phyloP scores from a whole-genome alignment of 352 stramenopile genomes.

The Elongisporangium prolatum region DNA sequence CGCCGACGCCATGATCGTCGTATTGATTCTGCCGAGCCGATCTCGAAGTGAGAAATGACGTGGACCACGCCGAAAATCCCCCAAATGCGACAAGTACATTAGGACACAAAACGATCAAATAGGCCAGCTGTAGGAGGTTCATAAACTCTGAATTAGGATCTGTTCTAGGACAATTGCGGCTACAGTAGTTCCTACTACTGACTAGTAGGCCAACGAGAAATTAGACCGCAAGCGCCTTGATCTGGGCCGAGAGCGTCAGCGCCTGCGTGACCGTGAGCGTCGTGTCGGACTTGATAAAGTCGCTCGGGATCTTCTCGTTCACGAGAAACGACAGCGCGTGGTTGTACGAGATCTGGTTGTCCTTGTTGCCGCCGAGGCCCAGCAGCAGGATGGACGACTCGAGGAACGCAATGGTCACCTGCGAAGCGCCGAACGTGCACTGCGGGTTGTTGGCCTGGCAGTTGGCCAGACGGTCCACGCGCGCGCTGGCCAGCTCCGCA shows the following conservation, averaged over 20 bases:
- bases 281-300: constrained; percentile 30
- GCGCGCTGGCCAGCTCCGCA: constrained; percentile 19
- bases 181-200: background rate
- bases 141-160: too few species aligned
- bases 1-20: constrained; percentile 58
- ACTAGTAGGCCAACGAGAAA: background rate
- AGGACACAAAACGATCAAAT: background rate
- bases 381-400: constrained; percentile 30
- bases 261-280: constrained; percentile 29
- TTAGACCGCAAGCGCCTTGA: constrained; percentile 28
- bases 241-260: constrained; percentile 34
- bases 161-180: background rate
- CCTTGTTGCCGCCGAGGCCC: constrained; percentile 25
- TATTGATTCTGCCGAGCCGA: background rate
- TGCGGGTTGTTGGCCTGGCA: constrained; percentile 29
- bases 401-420: constrained; percentile 25
- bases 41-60: constrained; percentile 2
- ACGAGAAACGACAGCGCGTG: constrained; percentile 43
- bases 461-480: constrained; percentile 24
- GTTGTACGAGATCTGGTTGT: constrained; percentile 35
- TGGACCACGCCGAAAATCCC: constrained; percentile 1
- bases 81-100: background rate
- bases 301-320: constrained; percentile 38
- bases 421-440: constrained; percentile 26
- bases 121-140: too few species aligned